Conservation (phyloP, 139 green algal genomes). For the Chlamydomonas schloesseri region DNA sequence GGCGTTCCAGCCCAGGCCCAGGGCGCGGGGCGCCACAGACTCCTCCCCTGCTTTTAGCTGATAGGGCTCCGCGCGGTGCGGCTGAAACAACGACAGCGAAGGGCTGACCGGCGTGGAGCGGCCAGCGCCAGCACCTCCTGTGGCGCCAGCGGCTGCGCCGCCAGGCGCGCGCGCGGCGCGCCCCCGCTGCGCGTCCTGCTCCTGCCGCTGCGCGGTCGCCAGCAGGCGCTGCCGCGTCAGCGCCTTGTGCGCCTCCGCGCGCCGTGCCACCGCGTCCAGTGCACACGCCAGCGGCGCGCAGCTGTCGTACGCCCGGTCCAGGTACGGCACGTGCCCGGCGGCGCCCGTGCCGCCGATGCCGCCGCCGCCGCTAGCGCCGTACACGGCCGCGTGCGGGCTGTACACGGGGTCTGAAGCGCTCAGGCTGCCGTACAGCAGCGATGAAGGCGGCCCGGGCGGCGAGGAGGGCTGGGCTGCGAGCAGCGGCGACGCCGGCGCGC, state of each 20-base stretch:
- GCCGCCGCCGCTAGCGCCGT: background rate
- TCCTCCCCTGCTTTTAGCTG: background rate
- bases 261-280: slow-evolving; percentile 13
- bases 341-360: background rate
- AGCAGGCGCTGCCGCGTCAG: slow-evolving; percentile 23
- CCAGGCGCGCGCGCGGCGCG: background rate
- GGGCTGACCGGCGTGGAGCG: background rate
- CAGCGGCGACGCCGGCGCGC: background rate
- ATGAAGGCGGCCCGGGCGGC: too few species aligned
- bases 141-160: too few species aligned
- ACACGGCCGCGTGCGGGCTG: background rate
- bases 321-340: background rate
- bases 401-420: too few species aligned
- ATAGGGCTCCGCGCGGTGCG: background rate
- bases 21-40: background rate
- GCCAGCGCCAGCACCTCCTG: background rate
- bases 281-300: slow-evolving; percentile 1
- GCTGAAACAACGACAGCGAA: background rate
- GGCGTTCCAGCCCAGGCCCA: slow-evolving; percentile 25
- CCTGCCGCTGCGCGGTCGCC: background rate
- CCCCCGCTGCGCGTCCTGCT: background rate
- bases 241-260: slow-evolving; percentile 42
- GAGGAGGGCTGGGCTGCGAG: too few species aligned
- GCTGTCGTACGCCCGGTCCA: slow-evolving; percentile 23
- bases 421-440: too few species aligned